A percentile compares a stretch with the other conserved stretches of the same genome.
Evolutionary conservation across 176 grass and related monocot genomes (phyloP).

Genomic region (Carex scoparia): DNA sequence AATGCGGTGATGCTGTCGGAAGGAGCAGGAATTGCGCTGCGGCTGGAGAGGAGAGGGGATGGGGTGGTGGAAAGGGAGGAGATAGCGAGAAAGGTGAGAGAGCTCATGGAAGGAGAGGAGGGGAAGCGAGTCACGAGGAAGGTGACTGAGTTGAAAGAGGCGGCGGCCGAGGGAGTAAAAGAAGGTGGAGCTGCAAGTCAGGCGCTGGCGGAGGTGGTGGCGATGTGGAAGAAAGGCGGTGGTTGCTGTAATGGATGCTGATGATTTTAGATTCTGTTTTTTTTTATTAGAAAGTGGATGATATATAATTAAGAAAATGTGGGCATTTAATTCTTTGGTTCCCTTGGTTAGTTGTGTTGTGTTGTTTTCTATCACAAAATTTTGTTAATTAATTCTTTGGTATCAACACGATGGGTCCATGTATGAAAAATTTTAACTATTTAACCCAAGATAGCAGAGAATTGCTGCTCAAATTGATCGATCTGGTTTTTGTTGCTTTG

Average conservation of each 20-base stretch:
- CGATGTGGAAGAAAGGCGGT: constrained; percentile 15
- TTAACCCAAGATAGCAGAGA: no score
- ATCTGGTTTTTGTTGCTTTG: neutral
- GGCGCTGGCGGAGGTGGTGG: constrained; percentile 6
- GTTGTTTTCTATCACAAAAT: neutral
- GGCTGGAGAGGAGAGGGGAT: neutral
- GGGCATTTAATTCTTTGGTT: neutral
- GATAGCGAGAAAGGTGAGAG: constrained; percentile 22
- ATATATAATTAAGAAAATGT: neutral
- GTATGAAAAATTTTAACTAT: no score
- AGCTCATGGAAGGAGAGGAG: constrained; percentile 43
- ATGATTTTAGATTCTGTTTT: neutral
- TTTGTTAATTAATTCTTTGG: neutral
- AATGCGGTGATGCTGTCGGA: constrained; percentile 46
- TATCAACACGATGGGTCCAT: neutral
- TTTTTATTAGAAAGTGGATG: neutral
- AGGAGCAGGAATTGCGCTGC: constrained; percentile 16
- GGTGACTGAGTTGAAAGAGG: constrained; percentile 15
- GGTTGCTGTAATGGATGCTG: neutral
- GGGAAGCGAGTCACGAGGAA: constrained; percentile 3
- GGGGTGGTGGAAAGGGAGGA: constrained; percentile 30
- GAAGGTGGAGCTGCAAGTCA: constrained; percentile 15
- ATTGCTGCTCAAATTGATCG: no score
- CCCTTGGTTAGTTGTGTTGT: neutral
- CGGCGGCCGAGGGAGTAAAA: neutral